A percentile compares a stretch with the other conserved stretches of the same genome.
These are phyloP conservation scores for Excoecaria cochinchinensis DNA, from an alignment of 345 rosid genomes.

Conservation along the genomic window DNA sequence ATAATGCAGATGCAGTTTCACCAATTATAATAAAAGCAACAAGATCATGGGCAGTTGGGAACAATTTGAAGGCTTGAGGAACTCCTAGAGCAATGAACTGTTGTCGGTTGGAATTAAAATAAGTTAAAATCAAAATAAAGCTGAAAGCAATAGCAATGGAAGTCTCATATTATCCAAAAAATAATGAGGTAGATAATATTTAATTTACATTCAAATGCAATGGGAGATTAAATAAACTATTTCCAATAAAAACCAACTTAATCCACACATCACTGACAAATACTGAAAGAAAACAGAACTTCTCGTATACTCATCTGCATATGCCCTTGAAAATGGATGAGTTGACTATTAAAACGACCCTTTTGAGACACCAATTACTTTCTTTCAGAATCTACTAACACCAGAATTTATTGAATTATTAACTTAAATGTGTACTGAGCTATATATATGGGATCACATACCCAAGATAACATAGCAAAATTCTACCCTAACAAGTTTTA, in stretches of 20 bases:
- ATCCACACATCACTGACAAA: neutral
- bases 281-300: constrained; percentile 4
- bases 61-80: neutral
- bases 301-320: neutral
- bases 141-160: neutral
- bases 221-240: neutral
- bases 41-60: neutral
- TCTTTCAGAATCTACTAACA: neutral
- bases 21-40: neutral
- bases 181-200: neutral
- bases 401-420: neutral
- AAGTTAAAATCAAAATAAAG: neutral
- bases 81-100: neutral
- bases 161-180: neutral
- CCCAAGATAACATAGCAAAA: neutral
- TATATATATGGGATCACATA: neutral
- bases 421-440: neutral
- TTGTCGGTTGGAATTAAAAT: neutral
- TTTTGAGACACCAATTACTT: neutral
- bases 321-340: neutral
- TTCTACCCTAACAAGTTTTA: neutral
- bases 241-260: neutral
- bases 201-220: neutral
- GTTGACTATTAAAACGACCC: neutral
- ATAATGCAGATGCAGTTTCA: neutral